A percentile compares a stretch with the other conserved stretches of the same genome.
These are phyloP conservation scores for Yarrowia sp. DNA, from an alignment of 805 yeast genomes.

Conservation along the genomic window DNA sequence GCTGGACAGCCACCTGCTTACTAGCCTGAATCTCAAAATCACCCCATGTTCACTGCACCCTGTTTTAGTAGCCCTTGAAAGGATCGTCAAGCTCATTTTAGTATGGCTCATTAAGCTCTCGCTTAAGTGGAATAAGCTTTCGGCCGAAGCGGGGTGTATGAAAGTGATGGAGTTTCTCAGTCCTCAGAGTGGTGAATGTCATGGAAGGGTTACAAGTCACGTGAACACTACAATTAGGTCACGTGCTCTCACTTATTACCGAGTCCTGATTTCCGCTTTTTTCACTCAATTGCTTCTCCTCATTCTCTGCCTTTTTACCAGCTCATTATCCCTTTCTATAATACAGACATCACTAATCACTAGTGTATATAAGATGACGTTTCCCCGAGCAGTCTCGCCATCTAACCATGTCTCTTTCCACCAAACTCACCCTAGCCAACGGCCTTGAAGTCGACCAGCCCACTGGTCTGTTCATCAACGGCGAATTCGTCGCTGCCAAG, in stretches of 20 bases:
- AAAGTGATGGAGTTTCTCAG: not conserved
- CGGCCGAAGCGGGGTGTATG: conserved; percentile 21
- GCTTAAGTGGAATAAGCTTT: conserved; percentile 3
- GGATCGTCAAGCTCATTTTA: not conserved
- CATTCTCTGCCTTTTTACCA: too few species aligned
- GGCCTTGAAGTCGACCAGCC: conserved; percentile 77
- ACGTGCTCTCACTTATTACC: too few species aligned
- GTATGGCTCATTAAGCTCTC: not conserved
- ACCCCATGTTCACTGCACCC: too few species aligned
- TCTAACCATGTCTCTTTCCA: conserved; percentile 10
- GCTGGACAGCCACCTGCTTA: too few species aligned
- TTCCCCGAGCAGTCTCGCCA: not conserved
- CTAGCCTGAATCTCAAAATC: too few species aligned
- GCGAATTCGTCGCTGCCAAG: conserved; percentile 69
- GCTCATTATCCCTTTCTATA: too few species aligned
- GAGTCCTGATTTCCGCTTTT: too few species aligned
- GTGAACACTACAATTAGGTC: not conserved
- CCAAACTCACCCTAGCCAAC: conserved; percentile 58
- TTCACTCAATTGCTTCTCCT: too few species aligned
- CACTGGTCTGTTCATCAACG: conserved; percentile 86
- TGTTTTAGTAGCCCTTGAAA: too few species aligned
- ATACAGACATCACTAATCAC: conserved; percentile 13
- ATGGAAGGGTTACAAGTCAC: not conserved
- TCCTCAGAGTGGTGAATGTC: too few species aligned
- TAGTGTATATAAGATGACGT: conserved; percentile 15